Base-by-base conservation (phyloP, 352 stramenopile genomes). In the Phytophthora cryptogea region DNA sequence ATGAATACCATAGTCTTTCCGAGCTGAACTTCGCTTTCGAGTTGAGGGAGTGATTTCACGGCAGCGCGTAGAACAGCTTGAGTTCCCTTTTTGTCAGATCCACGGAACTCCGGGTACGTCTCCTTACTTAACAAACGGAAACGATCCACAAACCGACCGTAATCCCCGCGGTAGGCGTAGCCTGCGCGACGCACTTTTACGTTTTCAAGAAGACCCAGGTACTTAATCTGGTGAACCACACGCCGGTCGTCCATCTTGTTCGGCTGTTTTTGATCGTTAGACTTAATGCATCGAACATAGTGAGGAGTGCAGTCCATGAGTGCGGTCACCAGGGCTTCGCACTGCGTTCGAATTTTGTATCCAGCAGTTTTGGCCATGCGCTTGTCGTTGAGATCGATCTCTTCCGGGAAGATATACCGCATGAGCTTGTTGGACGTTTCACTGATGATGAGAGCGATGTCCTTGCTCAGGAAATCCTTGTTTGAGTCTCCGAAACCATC, bases 1-100 rank as follows among this genome's bases (percentile, higher is more conserved):
- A 97, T 95, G 44, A 97, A 97, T 14, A 97, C 74, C 84, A 97
- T 97, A 4, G 84, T 80, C 55, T 96, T 94, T 47, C 90, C 90
- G 17, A 96, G 73, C 54, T 97, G 87, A 16, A 90, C 86, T 59
- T 97, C 86, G 2, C 66, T 72, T 45, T 93, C 81, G n/a, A 94
- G 66, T 13, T 90, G 76, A 8, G 78, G 82, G 1, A 90, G 69
- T 0, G 66, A 52, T 41, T 92, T 94, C 2, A 84, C 80, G 4
- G 86, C 90, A n/a, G 81, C 68, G 1, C 85, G 76, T 4, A 97
- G 63, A 48, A 96, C 92, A 16, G 81, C 76, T 61, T 95, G 88
- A 0, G 82, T 88, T 7, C 86, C 89, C 33, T 94, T 93, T 41
- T 91, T 92, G 58, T 96, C 89, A 0, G 78, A 90, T 14, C 79